These are phyloP conservation scores for Staphylotrichum tortipilum DNA, from an alignment of 495 filamentous ascomycete species.

Conservation along the genomic window DNA sequence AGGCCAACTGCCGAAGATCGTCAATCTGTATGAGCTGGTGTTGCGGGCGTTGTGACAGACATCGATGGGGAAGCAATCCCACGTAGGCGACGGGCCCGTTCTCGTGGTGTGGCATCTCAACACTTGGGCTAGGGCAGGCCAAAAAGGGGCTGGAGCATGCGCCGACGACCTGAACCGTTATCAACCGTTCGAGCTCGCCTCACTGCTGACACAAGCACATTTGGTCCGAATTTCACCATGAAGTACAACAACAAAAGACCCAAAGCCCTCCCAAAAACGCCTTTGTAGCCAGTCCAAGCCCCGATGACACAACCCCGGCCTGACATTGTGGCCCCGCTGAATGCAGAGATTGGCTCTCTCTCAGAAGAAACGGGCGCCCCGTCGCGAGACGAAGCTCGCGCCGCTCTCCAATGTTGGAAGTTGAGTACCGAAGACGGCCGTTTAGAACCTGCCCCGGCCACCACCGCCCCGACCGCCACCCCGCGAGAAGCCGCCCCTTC, in stretches of 20 bases:
- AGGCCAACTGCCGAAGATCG: too few relatives aligned
- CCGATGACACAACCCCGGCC: constrained; percentile 16
- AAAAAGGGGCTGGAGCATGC: too few relatives aligned
- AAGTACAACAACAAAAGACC: constrained; percentile 16
- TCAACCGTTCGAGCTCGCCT: neutral
- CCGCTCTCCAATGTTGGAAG: neutral
- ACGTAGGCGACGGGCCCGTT: too few relatives aligned
- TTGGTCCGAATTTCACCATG: constrained; percentile 3
- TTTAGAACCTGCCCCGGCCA: constrained; percentile 10
- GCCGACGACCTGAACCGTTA: neutral
- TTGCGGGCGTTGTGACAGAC: too few relatives aligned
- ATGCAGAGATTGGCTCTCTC: constrained; percentile 5
- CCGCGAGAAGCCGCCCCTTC: constrained; percentile 18
- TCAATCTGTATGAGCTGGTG: too few relatives aligned
- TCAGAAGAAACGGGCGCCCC: neutral
- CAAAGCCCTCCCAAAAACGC: constrained; percentile 21
- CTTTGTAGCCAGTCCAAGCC: constrained; percentile 21
- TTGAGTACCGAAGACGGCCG: neutral
- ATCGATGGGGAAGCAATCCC: too few relatives aligned
- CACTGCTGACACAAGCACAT: neutral
- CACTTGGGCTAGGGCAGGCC: too few relatives aligned
- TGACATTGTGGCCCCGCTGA: constrained; percentile 9
- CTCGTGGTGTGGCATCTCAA: too few relatives aligned
- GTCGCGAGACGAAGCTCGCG: constrained; percentile 3
- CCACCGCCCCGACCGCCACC: constrained; percentile 20